These are phyloP conservation scores for Calocera viscosa DNA, from an alignment of 768 basidiomycete species.

Conservation along the genomic window DNA sequence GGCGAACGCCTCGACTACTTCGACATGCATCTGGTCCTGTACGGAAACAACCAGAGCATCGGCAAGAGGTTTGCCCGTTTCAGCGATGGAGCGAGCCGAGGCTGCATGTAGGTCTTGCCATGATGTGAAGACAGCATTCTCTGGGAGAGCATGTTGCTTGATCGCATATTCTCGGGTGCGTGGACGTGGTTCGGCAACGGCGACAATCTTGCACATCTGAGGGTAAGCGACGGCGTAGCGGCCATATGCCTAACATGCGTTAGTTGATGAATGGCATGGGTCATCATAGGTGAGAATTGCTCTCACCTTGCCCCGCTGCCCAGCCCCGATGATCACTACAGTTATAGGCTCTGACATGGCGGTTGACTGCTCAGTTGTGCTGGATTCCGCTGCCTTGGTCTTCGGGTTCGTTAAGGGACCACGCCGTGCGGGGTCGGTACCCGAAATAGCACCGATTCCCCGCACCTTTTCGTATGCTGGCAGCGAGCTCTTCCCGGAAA, in stretches of 20 bases:
- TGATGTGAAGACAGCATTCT: constrained; percentile 53
- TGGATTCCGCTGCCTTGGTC: background rate
- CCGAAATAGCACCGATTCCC: background rate
- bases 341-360: constrained; percentile 38
- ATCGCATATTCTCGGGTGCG: constrained; percentile 51
- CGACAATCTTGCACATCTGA: constrained; percentile 57
- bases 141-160: constrained; percentile 44
- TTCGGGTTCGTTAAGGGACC: constrained; percentile 3
- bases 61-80: constrained; percentile 56
- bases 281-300: background rate
- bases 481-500: no score
- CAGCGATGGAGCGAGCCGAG: constrained; percentile 51
- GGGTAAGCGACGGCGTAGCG: constrained; percentile 49
- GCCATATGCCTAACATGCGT: constrained; percentile 42
- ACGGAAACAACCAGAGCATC: constrained; percentile 71
- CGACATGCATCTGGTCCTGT: constrained; percentile 66
- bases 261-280: background rate
- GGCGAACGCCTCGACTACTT: constrained; percentile 62
- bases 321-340: constrained; percentile 68
- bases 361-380: background rate
- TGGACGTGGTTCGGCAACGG: constrained; percentile 71
- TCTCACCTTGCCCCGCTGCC: constrained; percentile 62
- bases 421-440: background rate
- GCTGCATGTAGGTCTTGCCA: constrained; percentile 61
- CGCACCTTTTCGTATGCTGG: background rate